phyloP scores from a whole-genome alignment of 345 rosid genomes.

The Citrus medica region DNA sequence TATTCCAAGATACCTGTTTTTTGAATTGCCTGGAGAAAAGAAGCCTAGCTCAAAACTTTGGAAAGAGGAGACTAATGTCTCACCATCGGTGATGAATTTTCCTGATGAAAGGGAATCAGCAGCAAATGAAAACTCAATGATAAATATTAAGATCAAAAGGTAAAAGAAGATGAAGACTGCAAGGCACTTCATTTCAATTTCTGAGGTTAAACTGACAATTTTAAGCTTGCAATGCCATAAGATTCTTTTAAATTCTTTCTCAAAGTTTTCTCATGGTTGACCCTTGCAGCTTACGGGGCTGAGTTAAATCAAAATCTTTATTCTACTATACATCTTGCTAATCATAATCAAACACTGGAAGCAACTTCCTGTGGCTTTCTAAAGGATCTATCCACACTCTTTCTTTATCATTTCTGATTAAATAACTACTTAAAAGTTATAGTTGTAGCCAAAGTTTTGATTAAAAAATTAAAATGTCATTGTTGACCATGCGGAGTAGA shows the following conservation, averaged over 20 bases:
- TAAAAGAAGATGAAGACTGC: not conserved
- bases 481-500: not conserved
- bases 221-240: not conserved
- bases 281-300: not conserved
- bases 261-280: not conserved
- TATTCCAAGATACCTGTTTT: constrained; percentile 37
- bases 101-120: constrained; percentile 11
- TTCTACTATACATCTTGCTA: not conserved
- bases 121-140: not conserved
- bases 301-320: not conserved
- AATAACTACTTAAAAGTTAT: not conserved
- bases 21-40: constrained; percentile 20
- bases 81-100: constrained; percentile 14
- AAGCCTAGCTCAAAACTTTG: constrained; percentile 28
- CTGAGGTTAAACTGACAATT: not conserved
- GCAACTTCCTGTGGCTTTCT: not conserved
- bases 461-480: not conserved
- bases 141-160: not conserved
- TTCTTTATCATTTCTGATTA: not conserved
- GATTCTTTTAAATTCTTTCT: not conserved
- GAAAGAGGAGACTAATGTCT: constrained; percentile 12
- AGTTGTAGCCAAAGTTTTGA: not conserved
- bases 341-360: not conserved
- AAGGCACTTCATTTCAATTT: not conserved
- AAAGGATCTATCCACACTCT: not conserved